Evolutionary conservation across 2,329 filamentous ascomycete species (phyloP), one percentile per base, ranked within the genome.

Genomic region (Nemania abortiva): DNA sequence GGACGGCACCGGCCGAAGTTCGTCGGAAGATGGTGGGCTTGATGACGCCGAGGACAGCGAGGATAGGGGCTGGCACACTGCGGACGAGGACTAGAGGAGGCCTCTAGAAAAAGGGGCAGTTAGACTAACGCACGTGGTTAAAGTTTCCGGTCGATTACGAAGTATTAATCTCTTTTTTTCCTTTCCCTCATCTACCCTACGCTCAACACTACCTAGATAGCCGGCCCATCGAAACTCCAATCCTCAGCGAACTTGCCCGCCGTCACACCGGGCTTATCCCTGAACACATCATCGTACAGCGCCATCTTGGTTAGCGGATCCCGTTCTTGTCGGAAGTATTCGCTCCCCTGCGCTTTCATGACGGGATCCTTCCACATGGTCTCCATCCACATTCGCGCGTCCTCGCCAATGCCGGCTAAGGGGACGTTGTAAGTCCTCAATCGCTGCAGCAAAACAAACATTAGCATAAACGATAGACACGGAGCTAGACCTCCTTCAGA

Each of bases 351-450:
- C 0, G 60, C 63, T 64, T 73, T 71, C 50, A 77, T 64, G 10
- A 61, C 66, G 1, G 74, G 74, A 58, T 78, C 70, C 52, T 69
- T 74, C 77, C 77, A 79, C 77, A 78, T 78, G 13, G 69, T 79
- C 22, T 64, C 68, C 70, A 77, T 74, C 76, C 76, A 78, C 22
- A 69, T 66, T 47, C 75, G 57, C 2, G 70, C 74, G 29, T 77
- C 73, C 2, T 73, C 65, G 15, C 66, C 70, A 11, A 77, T 75
- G 1, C 71, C 72, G 2, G 62, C 66, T 37, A 77, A 66, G 4
- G 76, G 77, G 20, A 79, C 70, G 61, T 74, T 67, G 22, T 78
- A 79, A 15, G 71, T 74, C 47, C 76, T 73, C 57, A 78, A 74
- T 34, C 77, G 73, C 60, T 68, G 15, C 20, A 27, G 1, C 2